A percentile compares a stretch with the other conserved stretches of the same genome.
phyloP scores from a whole-genome alignment of 441 rosid species.

The Gossypium davidsonii region DNA sequence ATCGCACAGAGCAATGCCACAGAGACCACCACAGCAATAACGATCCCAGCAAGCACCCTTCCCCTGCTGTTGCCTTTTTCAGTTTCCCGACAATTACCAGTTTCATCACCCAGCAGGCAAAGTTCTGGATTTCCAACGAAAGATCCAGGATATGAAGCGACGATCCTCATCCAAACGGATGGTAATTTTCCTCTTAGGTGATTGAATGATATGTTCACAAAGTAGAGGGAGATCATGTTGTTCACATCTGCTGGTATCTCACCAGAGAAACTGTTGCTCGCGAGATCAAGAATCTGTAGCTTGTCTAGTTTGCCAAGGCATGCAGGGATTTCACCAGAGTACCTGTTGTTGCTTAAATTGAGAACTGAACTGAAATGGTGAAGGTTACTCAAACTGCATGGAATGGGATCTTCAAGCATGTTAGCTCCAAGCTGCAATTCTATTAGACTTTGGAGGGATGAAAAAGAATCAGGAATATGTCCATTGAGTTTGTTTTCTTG shows the following conservation, averaged over 20 bases:
- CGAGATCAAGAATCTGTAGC: slow-evolving; percentile 39
- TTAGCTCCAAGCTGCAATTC: slow-evolving; percentile 34
- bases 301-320: slow-evolving; percentile 31
- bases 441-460: slow-evolving; percentile 19
- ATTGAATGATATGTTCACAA: slow-evolving; percentile 42
- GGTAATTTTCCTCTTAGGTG: slow-evolving; percentile 32
- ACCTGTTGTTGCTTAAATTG: slow-evolving; percentile 30
- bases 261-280: slow-evolving; percentile 33
- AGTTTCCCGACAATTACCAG: slow-evolving; percentile 9
- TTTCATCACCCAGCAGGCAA: slow-evolving; percentile 22
- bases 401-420: slow-evolving; percentile 32
- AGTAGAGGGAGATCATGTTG: slow-evolving; percentile 31
- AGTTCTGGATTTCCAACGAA: slow-evolving; percentile 40
- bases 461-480: slow-evolving; percentile 27
- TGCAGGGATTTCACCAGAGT: slow-evolving; percentile 36
- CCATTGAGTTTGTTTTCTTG: slow-evolving; percentile 28
- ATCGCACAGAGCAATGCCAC: slow-evolving; percentile 29
- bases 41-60: slow-evolving; percentile 26
- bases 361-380: slow-evolving; percentile 31
- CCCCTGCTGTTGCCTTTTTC: slow-evolving; percentile 17
- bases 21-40: slow-evolving; percentile 22
- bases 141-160: slow-evolving; percentile 27
- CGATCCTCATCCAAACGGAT: slow-evolving; percentile 22
- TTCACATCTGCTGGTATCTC: slow-evolving; percentile 31
- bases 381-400: slow-evolving; percentile 32